Base-by-base conservation (phyloP, 2,329 filamentous ascomycete species). In the Dryadomyces quercus-mongolicae region DNA sequence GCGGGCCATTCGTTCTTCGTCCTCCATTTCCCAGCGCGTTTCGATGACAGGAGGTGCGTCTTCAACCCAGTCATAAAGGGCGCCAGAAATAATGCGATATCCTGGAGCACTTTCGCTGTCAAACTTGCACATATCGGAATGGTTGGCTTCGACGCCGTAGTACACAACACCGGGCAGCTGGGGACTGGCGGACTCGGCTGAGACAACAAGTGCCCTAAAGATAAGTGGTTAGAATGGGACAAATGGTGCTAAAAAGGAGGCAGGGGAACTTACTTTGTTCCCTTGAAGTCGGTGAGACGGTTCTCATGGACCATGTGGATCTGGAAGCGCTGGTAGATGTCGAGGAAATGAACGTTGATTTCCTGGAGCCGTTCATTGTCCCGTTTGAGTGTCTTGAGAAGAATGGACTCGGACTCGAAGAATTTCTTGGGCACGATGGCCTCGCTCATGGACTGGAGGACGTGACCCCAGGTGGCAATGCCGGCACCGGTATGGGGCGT, bases 241-340 rank as follows among this genome's bases (percentile, higher is more conserved):
- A n/a, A n/a, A n/a, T n/a, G n/a, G n/a, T n/a, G n/a, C n/a, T n/a
- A n/a, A n/a, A n/a, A 51, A 8, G 22, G 40, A 3, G 15, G 21
- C 2, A 2, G 22, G 10, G 3, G 16, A 20, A 15, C 70, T 48
- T 61, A 72, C 70, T 70, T 81, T 1, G 80, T 80, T 2, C 80
- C 81, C 60, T 78, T 84, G 40, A 89, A 62, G 58, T 88, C 80
- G 0, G 84, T 87, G 57, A 83, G 84, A 60, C 84, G 80, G 48
- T 82, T 84, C 63, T 91, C 86, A 54, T 89, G 85, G 42, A 82
- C 86, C 76, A 89, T 88, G 62, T 86, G 85, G 51, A 90, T 81
- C 59, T 81, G 77, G 63, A 87, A 89, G 1, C 81, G 75, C 55
- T 81, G 77, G 58, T 86, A 82, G 31, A 89, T 81, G 52, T 88